phyloP scores from a whole-genome alignment of 371 early-diverging fungal species.

The Mucor indicus region DNA sequence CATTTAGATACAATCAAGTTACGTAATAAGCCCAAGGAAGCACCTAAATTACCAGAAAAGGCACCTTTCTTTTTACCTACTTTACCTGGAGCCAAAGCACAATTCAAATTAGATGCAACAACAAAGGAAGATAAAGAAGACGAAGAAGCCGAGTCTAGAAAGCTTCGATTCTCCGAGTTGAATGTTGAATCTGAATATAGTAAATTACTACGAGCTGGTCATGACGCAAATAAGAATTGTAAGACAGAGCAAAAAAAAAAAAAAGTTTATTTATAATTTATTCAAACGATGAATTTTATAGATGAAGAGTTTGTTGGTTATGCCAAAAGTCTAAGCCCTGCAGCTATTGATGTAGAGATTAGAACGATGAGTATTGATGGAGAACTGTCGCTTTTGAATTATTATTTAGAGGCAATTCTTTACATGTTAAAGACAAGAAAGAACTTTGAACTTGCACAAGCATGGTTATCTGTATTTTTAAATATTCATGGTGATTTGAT shows the following conservation, averaged over 20 bases:
- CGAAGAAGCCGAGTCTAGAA: slow-evolving; percentile 22
- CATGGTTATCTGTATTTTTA: slow-evolving; percentile 75
- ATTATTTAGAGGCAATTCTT: slow-evolving; percentile 63
- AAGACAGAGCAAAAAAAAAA: slow-evolving; percentile 17
- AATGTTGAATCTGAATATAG: slow-evolving; percentile 61
- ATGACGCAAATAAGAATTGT: slow-evolving; percentile 49
- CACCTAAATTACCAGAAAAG: slow-evolving; percentile 84
- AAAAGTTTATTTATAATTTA: too few species aligned
- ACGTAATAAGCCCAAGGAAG: slow-evolving; percentile 87
- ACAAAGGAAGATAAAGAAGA: slow-evolving; percentile 31
- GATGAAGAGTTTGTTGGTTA: slow-evolving; percentile 55
- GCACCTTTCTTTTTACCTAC: slow-evolving; percentile 94
- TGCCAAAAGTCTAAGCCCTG: slow-evolving; percentile 72
- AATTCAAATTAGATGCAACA: slow-evolving; percentile 50
- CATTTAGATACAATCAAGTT: slow-evolving; percentile 90
- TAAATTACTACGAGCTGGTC: slow-evolving; percentile 49
- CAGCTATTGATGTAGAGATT: slow-evolving; percentile 84
- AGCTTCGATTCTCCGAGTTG: slow-evolving; percentile 43
- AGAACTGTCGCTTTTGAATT: slow-evolving; percentile 51
- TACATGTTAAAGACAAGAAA: slow-evolving; percentile 58
- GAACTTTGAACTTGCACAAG: slow-evolving; percentile 87
- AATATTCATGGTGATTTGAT: slow-evolving; percentile 79
- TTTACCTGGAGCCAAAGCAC: slow-evolving; percentile 65
- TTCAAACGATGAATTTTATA: not conserved
- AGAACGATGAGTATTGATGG: slow-evolving; percentile 69